Base-by-base conservation (phyloP, 2,329 filamentous ascomycete species). In the Phoma sp. region DNA sequence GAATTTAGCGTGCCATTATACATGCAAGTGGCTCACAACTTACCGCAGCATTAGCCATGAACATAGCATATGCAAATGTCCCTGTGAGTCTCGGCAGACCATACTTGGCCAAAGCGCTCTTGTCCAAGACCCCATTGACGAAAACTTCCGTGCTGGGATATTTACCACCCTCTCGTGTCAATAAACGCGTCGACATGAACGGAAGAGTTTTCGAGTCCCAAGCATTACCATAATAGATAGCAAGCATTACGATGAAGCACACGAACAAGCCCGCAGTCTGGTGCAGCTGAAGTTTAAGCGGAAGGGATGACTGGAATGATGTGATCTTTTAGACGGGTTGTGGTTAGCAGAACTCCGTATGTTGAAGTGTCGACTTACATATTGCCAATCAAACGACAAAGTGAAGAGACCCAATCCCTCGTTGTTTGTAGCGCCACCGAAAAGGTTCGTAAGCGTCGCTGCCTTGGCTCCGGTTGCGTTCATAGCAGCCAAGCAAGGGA, bases 11-110 rank as follows among this genome's bases (percentile, higher is more conserved):
- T 2, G 2, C 22, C 6, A 6, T n/a, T 8, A 33, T 7, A 17
- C 2, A 7, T 24, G 1, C 13, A 6, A 10, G 12, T 2, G 9
- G 6, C 36, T 6, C 15, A 5, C 3, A 9, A 40, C 52, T 48
- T 43, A 60, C 54, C 21, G 59, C 59, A 45, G 59, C 59, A n/a
- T 60, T 62, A 5, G 59, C 59, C 57, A 60, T 60, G 33, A 62
- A 60, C 57, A 60, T 62, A n/a, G 57, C 43, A 36, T 60, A 62
- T 2, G 57, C 59, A 35, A 60, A 60, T 2, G 59, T 62, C 1
- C 57, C 59, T 4, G 53, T 57, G 10, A 62, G 47, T 24, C 53
- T 51, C 8, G 59, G 59, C 10, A 57, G 33, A 17, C 59, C 59
- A 37, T 62, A 60, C 22, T 57, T 51, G 13, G 54, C 50, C 32